These are phyloP conservation scores for Entelexis paramagnoliae DNA, from an alignment of 1,139 yeast genomes.

Conservation along the genomic window DNA sequence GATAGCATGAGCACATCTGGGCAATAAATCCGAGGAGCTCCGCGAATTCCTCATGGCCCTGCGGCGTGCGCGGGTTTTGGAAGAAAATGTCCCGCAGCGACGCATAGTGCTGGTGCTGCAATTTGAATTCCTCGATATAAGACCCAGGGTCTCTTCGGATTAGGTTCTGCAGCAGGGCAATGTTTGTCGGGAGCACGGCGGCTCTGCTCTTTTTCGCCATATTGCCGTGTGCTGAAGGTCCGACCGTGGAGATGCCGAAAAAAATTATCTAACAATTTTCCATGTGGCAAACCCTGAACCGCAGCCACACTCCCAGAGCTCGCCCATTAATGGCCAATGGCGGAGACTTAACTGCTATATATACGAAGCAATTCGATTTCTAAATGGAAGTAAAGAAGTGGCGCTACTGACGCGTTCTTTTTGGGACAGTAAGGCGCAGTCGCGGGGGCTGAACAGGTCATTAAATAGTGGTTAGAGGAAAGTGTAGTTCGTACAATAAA, in stretches of 20 bases:
- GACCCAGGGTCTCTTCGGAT: constrained; percentile 89
- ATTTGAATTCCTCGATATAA: constrained; percentile 82
- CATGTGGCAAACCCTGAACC: constrained; percentile 1
- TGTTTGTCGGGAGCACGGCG: constrained; percentile 44
- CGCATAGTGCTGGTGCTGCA: constrained; percentile 86
- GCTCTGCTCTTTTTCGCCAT: constrained; percentile 19
- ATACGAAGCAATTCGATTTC: too few species aligned
- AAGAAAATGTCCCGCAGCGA: constrained; percentile 79
- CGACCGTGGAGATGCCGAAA: background rate
- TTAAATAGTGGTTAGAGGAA: too few species aligned
- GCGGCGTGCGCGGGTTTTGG: constrained; percentile 42
- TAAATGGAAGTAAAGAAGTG: too few species aligned
- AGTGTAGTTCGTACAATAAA: too few species aligned
- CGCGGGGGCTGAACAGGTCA: too few species aligned
- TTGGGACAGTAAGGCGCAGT: too few species aligned
- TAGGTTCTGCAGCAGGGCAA: constrained; percentile 79
- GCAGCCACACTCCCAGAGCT: background rate
- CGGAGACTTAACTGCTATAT: too few species aligned
- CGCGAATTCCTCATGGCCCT: constrained; percentile 61
- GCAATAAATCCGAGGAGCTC: constrained; percentile 84
- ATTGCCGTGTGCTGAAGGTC: background rate
- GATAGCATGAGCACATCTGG: constrained; percentile 83
- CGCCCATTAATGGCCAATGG: too few species aligned
- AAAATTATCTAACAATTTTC: constrained; percentile 3
- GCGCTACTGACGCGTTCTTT: too few species aligned